Evolutionary conservation across 73 alveolate species (phyloP).

Genomic region (Paramecium primaurelia): DNA sequence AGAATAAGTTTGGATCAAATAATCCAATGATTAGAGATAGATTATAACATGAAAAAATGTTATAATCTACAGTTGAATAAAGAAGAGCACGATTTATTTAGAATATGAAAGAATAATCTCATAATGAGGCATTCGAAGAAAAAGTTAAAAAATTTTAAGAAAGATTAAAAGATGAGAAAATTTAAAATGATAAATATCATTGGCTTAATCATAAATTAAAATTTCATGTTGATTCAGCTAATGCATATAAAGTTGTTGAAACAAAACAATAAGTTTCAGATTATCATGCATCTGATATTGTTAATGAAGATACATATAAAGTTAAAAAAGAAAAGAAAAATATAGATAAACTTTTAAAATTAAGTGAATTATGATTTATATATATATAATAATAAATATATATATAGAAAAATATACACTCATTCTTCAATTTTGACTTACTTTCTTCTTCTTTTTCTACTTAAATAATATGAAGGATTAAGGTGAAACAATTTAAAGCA

Average conservation of each 20-base stretch:
- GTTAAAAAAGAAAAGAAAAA: background rate
- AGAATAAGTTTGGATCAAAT: conserved; percentile 67
- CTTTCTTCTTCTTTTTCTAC: background rate
- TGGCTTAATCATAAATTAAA: conserved; percentile 76
- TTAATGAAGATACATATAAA: background rate
- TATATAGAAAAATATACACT: background rate
- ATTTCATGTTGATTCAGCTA: conserved; percentile 77
- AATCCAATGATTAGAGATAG: conserved; percentile 16
- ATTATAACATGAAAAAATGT: background rate
- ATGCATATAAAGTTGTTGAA: conserved; percentile 62
- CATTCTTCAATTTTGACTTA: background rate
- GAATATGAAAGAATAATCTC: conserved; percentile 47
- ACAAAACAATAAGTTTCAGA: conserved; percentile 30
- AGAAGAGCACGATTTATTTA: conserved; percentile 44
- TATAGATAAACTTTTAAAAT: background rate
- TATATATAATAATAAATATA: background rate
- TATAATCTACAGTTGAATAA: background rate
- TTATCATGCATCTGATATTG: background rate
- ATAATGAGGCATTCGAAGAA: background rate
- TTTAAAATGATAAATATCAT: conserved; percentile 54
- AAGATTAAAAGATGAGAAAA: conserved; percentile 52
- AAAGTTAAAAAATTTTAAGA: conserved; percentile 60
- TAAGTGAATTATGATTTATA: background rate
- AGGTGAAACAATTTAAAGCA: background rate
- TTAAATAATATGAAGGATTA: background rate